Evolutionary conservation across 768 basidiomycete genomes (phyloP).

Genomic region (Tricholoma sp.): DNA sequence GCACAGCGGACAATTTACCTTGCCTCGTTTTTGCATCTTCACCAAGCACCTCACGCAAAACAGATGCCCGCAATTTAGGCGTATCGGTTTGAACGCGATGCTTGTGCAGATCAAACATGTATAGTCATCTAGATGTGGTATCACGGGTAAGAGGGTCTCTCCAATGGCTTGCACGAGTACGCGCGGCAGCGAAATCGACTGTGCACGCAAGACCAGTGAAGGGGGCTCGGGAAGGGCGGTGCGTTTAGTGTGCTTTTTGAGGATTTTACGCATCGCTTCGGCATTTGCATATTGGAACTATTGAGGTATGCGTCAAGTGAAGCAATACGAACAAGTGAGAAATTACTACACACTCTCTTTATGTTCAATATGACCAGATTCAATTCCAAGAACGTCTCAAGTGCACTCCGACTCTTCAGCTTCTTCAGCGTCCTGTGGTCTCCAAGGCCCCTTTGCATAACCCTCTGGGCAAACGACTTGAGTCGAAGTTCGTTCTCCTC

Average conservation of each 20-base stretch:
- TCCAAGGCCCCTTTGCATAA: slow-evolving; percentile 51
- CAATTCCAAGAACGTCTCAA: slow-evolving; percentile 69
- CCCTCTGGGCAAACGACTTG: slow-evolving; percentile 54
- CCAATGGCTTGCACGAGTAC: slow-evolving; percentile 77
- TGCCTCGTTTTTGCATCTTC: slow-evolving; percentile 1
- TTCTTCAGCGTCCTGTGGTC: slow-evolving; percentile 51
- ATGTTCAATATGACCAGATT: slow-evolving; percentile 78
- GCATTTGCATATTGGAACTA: slow-evolving; percentile 81
- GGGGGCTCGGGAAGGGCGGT: slow-evolving; percentile 59
- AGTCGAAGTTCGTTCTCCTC: slow-evolving; percentile 69
- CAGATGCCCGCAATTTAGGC: slow-evolving; percentile 36
- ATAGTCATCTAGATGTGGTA: slow-evolving; percentile 82
- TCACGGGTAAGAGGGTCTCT: slow-evolving; percentile 73
- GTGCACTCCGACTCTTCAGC: slow-evolving; percentile 50
- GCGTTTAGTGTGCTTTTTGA: slow-evolving; percentile 92
- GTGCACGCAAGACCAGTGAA: slow-evolving; percentile 9
- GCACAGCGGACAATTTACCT: slow-evolving; percentile 1
- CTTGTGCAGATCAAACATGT: slow-evolving; percentile 83
- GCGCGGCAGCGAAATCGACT: slow-evolving; percentile 26
- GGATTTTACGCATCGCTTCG: slow-evolving; percentile 87
- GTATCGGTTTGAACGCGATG: slow-evolving; percentile 90
- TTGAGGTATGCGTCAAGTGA: neutral
- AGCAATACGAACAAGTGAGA: neutral
- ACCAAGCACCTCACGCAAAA: slow-evolving; percentile 4
- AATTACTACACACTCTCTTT: slow-evolving; percentile 52